These are phyloP conservation scores for Tetrahymena malaccensis DNA, from an alignment of 73 alveolate genomes.

Conservation along the genomic window DNA sequence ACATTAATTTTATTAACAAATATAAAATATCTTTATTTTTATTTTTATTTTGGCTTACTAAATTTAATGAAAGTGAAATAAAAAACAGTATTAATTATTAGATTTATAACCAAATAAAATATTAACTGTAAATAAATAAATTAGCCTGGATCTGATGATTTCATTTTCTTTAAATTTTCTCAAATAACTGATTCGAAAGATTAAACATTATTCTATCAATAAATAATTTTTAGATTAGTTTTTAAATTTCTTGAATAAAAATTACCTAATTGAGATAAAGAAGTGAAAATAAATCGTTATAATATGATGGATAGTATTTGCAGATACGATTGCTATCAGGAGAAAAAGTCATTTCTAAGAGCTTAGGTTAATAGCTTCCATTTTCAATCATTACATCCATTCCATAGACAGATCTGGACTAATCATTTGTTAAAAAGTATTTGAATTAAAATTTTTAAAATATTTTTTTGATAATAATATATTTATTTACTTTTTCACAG, in stretches of 20 bases:
- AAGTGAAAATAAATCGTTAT: constrained; percentile 59
- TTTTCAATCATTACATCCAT: constrained; percentile 71
- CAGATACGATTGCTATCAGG: constrained; percentile 88
- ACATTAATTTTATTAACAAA: too few species aligned
- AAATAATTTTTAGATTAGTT: neutral
- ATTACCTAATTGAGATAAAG: neutral
- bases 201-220: neutral
- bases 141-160: too few species aligned
- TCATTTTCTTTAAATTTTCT: too few species aligned
- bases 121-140: too few species aligned
- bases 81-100: too few species aligned
- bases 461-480: too few species aligned
- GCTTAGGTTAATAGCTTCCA: constrained; percentile 60
- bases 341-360: constrained; percentile 74
- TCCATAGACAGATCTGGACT: constrained; percentile 61
- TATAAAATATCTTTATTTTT: too few species aligned
- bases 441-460: too few species aligned
- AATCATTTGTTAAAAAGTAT: too few species aligned
- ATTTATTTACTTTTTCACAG: neutral
- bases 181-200: neutral
- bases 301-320: constrained; percentile 64
- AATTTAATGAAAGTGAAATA: too few species aligned
- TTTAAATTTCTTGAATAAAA: neutral
- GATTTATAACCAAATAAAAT: too few species aligned
- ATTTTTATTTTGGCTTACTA: too few species aligned